A percentile compares a stretch with the other conserved stretches of the same genome.
These are phyloP conservation scores for Diaporthe velutina DNA, from an alignment of 2,329 filamentous ascomycete genomes.

Conservation along the genomic window DNA sequence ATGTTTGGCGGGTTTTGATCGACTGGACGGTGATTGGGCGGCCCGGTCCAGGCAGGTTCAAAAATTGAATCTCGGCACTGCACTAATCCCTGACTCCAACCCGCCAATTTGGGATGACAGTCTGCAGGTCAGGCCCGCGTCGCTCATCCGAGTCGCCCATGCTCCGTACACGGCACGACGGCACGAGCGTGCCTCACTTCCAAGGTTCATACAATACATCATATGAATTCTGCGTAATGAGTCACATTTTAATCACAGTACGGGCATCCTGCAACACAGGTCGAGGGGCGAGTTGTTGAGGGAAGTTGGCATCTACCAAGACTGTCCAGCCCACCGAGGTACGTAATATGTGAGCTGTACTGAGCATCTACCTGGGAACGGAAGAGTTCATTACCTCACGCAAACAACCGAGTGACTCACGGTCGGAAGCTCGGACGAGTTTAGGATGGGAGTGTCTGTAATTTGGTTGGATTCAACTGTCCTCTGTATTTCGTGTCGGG, in stretches of 20 bases:
- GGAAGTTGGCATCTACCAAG: not conserved
- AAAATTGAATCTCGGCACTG: constrained; percentile 28
- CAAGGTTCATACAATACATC: not conserved
- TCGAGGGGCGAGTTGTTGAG: not conserved
- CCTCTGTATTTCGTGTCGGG: not conserved
- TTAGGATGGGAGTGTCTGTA: not conserved
- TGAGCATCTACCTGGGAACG: not conserved
- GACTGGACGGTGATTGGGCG: constrained; percentile 3
- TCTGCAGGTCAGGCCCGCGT: constrained; percentile 16
- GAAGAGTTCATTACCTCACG: not conserved
- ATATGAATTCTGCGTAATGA: not conserved
- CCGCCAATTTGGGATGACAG: constrained; percentile 26
- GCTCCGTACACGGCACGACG: not conserved
- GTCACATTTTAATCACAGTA: not conserved
- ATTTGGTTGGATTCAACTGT: not conserved
- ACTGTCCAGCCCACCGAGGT: not conserved
- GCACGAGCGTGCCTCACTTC: not conserved
- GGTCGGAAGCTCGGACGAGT: no score
- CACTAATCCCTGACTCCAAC: constrained; percentile 19
- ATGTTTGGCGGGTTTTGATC: constrained; percentile 27
- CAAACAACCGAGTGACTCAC: not conserved
- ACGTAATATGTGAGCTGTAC: constrained; percentile 6
- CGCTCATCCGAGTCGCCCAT: not conserved
- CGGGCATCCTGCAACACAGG: not conserved
- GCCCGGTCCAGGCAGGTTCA: not conserved